Conservation (phyloP, 2,329 filamentous ascomycete genomes). For the Colletotrichum liaoningense region DNA sequence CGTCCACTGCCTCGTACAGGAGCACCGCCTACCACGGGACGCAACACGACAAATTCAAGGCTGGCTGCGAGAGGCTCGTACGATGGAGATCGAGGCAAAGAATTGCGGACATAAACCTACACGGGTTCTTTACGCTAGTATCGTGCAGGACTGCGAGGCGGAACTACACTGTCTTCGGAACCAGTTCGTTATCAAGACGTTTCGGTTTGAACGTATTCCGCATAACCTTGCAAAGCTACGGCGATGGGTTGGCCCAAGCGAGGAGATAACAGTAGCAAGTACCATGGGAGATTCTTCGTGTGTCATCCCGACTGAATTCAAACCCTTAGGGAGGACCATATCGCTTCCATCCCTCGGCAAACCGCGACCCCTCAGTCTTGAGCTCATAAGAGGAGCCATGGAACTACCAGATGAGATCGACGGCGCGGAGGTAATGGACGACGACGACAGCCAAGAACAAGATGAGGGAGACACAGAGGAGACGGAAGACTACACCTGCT, state of each 20-base stretch:
- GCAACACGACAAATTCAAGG: not conserved
- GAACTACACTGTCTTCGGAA: slow-evolving; percentile 13
- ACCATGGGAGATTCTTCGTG: too few relatives aligned
- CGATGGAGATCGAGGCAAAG: not conserved
- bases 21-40: not conserved
- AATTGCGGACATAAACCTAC: slow-evolving; percentile 33
- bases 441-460: not conserved
- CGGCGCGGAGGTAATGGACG: not conserved
- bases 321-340: not conserved
- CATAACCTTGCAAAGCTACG: not conserved
- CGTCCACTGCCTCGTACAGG: not conserved
- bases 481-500: not conserved
- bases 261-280: not conserved
- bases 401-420: too few relatives aligned
- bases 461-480: not conserved
- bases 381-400: not conserved
- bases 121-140: slow-evolving; percentile 39
- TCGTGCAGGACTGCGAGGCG: slow-evolving; percentile 44
- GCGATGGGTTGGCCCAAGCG: not conserved
- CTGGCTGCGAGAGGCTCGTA: slow-evolving; percentile 2
- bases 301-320: not conserved
- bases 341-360: not conserved
- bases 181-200: not conserved
- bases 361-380: not conserved
- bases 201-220: slow-evolving; percentile 1